Evolutionary conservation across 371 early-diverging fungal genomes (phyloP).

Genomic region (Rhizopus arrhizus): DNA sequence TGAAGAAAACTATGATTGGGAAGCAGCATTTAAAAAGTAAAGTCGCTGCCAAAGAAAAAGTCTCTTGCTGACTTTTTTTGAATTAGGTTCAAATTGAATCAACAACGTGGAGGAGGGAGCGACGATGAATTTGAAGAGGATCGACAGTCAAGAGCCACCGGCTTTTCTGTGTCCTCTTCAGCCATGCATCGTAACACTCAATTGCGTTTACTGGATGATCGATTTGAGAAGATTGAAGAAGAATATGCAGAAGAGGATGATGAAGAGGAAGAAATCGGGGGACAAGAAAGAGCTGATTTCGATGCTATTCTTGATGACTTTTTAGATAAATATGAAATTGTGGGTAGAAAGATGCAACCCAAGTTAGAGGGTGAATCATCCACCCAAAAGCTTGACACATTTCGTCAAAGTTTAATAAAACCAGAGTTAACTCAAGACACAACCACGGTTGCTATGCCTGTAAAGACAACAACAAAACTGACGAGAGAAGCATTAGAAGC

Average conservation of each 20-base stretch:
- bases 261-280: constrained; percentile 46
- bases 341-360: constrained; percentile 71
- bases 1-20: constrained; percentile 58
- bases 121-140: constrained; percentile 52
- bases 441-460: not conserved
- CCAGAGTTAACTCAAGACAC: constrained; percentile 26
- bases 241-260: constrained; percentile 83
- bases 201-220: constrained; percentile 87
- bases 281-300: constrained; percentile 62
- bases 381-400: constrained; percentile 67
- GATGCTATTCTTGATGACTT: constrained; percentile 87
- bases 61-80: not conserved
- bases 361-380: constrained; percentile 66
- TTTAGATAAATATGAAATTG: constrained; percentile 81
- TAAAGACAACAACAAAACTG: constrained; percentile 35
- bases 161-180: constrained; percentile 88
- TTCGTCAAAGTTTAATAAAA: constrained; percentile 59
- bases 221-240: constrained; percentile 83
- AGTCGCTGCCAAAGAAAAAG: not conserved
- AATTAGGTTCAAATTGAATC: constrained; percentile 47
- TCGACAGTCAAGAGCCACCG: constrained; percentile 50
- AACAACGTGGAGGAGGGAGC: constrained; percentile 38
- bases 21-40: constrained; percentile 73
- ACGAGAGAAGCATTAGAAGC: constrained; percentile 29
- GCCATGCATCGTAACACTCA: constrained; percentile 90